These are phyloP conservation scores for Cucurbita ficifolia DNA, from an alignment of 306 rosid species.

Conservation along the genomic window DNA sequence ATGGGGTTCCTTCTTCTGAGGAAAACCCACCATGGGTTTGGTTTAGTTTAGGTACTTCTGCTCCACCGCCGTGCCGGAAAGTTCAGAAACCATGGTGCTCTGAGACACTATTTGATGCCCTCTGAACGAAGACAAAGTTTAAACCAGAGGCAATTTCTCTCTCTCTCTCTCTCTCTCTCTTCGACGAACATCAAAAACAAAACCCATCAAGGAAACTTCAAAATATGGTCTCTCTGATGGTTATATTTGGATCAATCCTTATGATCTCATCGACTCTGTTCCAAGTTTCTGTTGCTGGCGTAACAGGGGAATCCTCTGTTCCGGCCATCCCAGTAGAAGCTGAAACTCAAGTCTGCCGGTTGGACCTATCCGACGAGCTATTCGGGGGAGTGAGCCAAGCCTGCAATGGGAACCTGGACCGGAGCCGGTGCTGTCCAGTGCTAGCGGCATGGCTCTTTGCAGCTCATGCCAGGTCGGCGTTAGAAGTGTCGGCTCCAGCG, in stretches of 20 bases:
- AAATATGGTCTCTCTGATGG: constrained; percentile 26
- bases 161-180: not conserved
- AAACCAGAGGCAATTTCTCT: not conserved
- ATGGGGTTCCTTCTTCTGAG: not conserved
- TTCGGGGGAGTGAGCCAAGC: constrained; percentile 92
- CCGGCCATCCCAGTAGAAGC: constrained; percentile 81
- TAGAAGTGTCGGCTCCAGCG: constrained; percentile 28
- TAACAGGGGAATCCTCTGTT: constrained; percentile 22
- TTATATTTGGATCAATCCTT: constrained; percentile 4
- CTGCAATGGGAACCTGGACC: constrained; percentile 74
- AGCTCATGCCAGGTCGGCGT: constrained; percentile 78
- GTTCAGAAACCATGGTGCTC: not conserved
- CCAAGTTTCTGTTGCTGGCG: constrained; percentile 20
- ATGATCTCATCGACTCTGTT: constrained; percentile 3
- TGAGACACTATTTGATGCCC: not conserved
- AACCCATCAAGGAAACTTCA: not conserved
- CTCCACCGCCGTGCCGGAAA: not conserved
- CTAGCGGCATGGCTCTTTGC: constrained; percentile 96
- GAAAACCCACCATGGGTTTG: not conserved
- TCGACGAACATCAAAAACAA: not conserved
- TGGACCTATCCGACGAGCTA: constrained; percentile 78
- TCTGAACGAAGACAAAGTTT: not conserved
- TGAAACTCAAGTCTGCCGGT: constrained; percentile 42
- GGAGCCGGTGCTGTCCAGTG: constrained; percentile 92
- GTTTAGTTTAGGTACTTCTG: not conserved